Percentiles rank a stretch among this genome's conserved stretches.
phyloP scores from a whole-genome alignment of 2,329 filamentous ascomycete genomes.

The Talaromyces sp. region DNA sequence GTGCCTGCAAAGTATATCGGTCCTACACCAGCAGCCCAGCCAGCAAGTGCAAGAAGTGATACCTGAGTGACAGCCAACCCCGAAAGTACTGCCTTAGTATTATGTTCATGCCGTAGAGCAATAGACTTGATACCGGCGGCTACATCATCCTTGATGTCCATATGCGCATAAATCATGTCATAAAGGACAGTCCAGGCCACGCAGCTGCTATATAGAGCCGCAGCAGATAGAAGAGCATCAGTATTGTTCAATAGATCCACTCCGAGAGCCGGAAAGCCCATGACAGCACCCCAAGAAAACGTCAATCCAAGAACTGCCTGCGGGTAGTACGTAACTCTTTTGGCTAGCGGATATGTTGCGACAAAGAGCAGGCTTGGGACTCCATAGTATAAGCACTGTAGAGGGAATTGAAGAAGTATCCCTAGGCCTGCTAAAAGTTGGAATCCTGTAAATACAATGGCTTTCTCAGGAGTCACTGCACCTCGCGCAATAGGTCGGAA shows the following conservation, averaged over 20 bases:
- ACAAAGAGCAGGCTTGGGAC: constrained; percentile 46
- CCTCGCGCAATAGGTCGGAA: constrained; percentile 53
- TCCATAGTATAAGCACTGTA: constrained; percentile 45
- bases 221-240: constrained; percentile 38
- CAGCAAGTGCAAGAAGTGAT: constrained; percentile 44
- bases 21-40: constrained; percentile 53
- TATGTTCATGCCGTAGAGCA: constrained; percentile 49
- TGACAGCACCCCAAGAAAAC: constrained; percentile 53
- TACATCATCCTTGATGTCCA: constrained; percentile 53
- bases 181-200: constrained; percentile 51
- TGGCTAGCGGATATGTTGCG: constrained; percentile 52
- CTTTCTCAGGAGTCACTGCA: constrained; percentile 48
- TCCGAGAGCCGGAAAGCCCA: constrained; percentile 49
- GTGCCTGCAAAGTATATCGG: constrained; percentile 59
- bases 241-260: constrained; percentile 45
- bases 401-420: constrained; percentile 45
- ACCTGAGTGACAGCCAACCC: constrained; percentile 44
- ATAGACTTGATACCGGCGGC: constrained; percentile 53
- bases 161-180: constrained; percentile 54
- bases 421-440: constrained; percentile 45
- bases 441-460: constrained; percentile 45
- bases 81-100: constrained; percentile 46
- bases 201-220: constrained; percentile 48
- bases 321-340: constrained; percentile 55
- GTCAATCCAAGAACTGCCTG: constrained; percentile 53